Base-by-base conservation (phyloP, 805 yeast genomes). In the Scheffersomyces stipitis region DNA sequence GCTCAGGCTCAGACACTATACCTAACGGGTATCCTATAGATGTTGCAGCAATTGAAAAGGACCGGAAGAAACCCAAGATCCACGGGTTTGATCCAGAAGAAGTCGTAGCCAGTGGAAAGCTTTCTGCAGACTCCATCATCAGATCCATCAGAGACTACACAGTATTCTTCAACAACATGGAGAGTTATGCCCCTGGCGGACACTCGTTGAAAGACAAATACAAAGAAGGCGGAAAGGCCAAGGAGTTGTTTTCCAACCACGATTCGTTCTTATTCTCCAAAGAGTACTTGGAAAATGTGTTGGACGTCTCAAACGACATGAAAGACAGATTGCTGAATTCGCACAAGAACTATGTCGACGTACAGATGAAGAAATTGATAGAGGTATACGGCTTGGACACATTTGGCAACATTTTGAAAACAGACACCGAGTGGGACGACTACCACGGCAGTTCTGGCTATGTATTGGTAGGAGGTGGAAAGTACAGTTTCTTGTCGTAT, bases 391-490 rank as follows among this genome's bases (percentile, higher is more conserved):
- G 58, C 3, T 29, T 56, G 5, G 40, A 52, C 3, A 71, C 78
- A 3, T 62, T 64, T 34, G 70, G 77, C 15, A 54, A 49, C 15
- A 18, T 56, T 3, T 36, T 60, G 6, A 46, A 45, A 6, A 48
- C 62, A 3, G 62, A 63, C 33, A 73, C 77, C 2, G 66, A 71
- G 20, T 69, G 73, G 73, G 40, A 42, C 3, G 15, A 30, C 1
- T 69, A 65, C 47, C 39, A 52, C 10, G 62, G 56, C 2, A 46
- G 66, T 1, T 42, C 51, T 18, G 75, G 75, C 5, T 64, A 60
- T 44, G 80, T 76, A 10, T 52, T 75, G 26, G 75, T 76, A 30
- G 82, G 83, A 6, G 76, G 82, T 12, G 77, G 75, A 1, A 52
- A 67, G 43, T 76, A 64, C 48, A 62, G 71, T 31, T 74, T 81